Evolutionary conservation across 768 basidiomycete genomes (phyloP).

Genomic region (Kwoniella europaea): DNA sequence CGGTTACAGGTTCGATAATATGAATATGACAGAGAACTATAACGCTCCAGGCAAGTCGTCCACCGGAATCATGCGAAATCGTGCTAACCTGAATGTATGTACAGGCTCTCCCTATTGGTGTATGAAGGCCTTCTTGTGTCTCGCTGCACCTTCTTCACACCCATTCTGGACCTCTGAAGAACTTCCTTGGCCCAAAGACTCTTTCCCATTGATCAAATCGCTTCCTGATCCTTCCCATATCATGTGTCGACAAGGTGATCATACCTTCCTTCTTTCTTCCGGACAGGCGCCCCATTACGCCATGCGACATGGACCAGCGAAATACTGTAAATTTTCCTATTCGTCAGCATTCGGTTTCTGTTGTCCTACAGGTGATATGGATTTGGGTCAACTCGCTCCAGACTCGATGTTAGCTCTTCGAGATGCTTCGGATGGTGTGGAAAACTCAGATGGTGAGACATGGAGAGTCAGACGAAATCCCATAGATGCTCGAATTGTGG

Average conservation of each 20-base stretch:
- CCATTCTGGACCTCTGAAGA: slow-evolving; percentile 76
- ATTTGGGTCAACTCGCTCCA: slow-evolving; percentile 72
- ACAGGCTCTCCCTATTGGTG: slow-evolving; percentile 79
- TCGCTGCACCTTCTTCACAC: slow-evolving; percentile 69
- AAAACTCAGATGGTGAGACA: slow-evolving; percentile 65
- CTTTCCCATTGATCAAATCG: slow-evolving; percentile 63
- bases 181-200: slow-evolving; percentile 66
- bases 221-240: slow-evolving; percentile 72
- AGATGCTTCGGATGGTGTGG: slow-evolving; percentile 62
- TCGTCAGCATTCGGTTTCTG: slow-evolving; percentile 78
- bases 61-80: too few species aligned
- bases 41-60: slow-evolving; percentile 61
- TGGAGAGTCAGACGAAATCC: slow-evolving; percentile 74
- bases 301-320: slow-evolving; percentile 76
- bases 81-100: slow-evolving; percentile 59
- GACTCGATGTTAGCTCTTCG: slow-evolving; percentile 74
- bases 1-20: slow-evolving; percentile 72
- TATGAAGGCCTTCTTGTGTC: slow-evolving; percentile 74
- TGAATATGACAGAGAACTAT: slow-evolving; percentile 76
- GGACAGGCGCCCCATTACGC: slow-evolving; percentile 81
- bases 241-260: slow-evolving; percentile 65
- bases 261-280: slow-evolving; percentile 74
- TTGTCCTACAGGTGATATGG: slow-evolving; percentile 70
- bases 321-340: slow-evolving; percentile 79
- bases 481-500: slow-evolving; percentile 62